Conservation (phyloP, 2,329 filamentous ascomycete genomes). For the Arthrobotrys sphaeroides region DNA sequence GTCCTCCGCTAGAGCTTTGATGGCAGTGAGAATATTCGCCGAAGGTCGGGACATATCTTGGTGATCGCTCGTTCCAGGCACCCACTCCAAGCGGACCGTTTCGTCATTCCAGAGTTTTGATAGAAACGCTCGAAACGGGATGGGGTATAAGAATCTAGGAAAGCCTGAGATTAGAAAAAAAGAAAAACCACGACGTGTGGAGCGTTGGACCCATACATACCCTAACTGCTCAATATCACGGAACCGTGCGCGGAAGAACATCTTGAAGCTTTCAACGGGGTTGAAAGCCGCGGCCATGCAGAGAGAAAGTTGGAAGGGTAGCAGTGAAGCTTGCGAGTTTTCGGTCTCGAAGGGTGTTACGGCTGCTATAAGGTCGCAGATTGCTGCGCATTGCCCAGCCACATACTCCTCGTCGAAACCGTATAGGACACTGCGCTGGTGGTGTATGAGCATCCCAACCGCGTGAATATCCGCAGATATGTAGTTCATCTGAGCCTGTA, state of each 20-base stretch:
- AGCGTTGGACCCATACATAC: constrained; percentile 61
- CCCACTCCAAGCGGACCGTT: constrained; percentile 84
- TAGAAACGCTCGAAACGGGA: constrained; percentile 77
- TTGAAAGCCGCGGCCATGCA: constrained; percentile 81
- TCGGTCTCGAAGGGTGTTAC: constrained; percentile 66
- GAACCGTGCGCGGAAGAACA: constrained; percentile 83
- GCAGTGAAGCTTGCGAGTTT: constrained; percentile 67
- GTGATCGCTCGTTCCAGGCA: constrained; percentile 69
- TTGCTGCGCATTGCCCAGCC: constrained; percentile 71
- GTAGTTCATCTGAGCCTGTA: constrained; percentile 18
- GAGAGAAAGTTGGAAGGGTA: constrained; percentile 78
- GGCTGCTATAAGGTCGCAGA: constrained; percentile 79
- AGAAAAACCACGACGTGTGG: constrained; percentile 9
- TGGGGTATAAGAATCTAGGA: constrained; percentile 82
- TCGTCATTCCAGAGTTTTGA: constrained; percentile 77
- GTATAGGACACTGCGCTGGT: constrained; percentile 62
- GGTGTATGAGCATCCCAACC: constrained; percentile 43
- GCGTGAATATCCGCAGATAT: constrained; percentile 48
- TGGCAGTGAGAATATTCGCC: constrained; percentile 32
- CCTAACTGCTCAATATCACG: constrained; percentile 80
- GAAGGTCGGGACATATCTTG: not conserved
- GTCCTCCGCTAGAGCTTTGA: constrained; percentile 39
- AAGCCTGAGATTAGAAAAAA: constrained; percentile 23
- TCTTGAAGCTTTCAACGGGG: constrained; percentile 77
- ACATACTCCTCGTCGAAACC: constrained; percentile 60